phyloP scores from a whole-genome alignment of 73 alveolate species.

The Effrenium voratum region DNA sequence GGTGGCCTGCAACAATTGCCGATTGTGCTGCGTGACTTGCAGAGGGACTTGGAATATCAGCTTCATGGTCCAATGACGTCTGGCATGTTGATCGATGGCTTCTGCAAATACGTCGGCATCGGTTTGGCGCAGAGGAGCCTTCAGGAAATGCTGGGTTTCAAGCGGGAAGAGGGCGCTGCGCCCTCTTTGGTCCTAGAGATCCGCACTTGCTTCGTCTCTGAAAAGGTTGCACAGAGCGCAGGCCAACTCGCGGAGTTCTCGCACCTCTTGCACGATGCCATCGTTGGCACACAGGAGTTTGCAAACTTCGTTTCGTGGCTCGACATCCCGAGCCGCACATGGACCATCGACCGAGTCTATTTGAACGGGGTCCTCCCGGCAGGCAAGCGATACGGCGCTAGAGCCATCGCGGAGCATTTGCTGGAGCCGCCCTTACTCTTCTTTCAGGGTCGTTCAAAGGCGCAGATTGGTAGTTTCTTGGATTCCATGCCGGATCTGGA shows the following conservation, averaged over 20 bases:
- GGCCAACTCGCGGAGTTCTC: background rate
- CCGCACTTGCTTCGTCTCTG: background rate
- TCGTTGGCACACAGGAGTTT: conserved; percentile 11
- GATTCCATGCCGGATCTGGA: conserved; percentile 39
- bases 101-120: background rate
- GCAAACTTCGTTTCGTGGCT: conserved; percentile 61
- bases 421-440: conserved; percentile 37
- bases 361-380: conserved; percentile 56
- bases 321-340: conserved; percentile 23
- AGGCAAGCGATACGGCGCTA: conserved; percentile 57
- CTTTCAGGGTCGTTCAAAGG: background rate
- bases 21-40: background rate
- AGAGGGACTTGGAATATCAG: background rate
- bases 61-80: background rate
- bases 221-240: background rate
- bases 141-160: background rate
- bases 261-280: conserved; percentile 16
- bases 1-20: background rate
- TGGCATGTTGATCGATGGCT: background rate
- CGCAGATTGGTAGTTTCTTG: conserved; percentile 21
- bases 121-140: background rate
- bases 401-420: conserved; percentile 48
- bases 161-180: background rate
- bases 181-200: background rate
- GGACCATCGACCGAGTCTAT: conserved; percentile 75